phyloP scores from a whole-genome alignment of 2,329 filamentous ascomycete species.

The Aureobasidium pullulans region DNA sequence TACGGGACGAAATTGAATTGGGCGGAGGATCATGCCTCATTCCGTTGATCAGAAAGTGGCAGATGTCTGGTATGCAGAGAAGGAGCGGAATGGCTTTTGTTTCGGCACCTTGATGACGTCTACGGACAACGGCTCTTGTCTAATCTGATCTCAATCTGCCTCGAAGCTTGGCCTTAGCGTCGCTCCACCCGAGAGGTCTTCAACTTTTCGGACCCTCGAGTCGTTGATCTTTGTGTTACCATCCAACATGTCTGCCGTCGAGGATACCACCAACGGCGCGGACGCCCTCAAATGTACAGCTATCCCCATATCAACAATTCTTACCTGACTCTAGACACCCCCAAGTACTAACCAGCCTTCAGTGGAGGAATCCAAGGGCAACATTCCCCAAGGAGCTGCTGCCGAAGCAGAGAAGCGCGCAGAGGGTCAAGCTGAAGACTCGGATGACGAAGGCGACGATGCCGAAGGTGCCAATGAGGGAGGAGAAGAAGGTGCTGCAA shows the following conservation, averaged over 20 bases:
- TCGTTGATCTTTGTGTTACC: neutral
- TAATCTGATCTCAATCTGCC: constrained; percentile 9
- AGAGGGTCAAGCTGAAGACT: constrained; percentile 28
- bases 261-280: neutral
- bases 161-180: neutral
- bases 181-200: neutral
- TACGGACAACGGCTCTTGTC: neutral
- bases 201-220: neutral
- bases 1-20: neutral
- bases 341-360: neutral
- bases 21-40: constrained; percentile 17
- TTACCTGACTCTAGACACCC: neutral
- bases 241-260: constrained; percentile 8
- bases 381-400: constrained; percentile 14
- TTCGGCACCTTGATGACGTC: neutral
- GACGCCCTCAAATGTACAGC: constrained; percentile 10
- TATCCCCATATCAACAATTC: too few relatives aligned
- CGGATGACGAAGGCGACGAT: constrained; percentile 31
- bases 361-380: constrained; percentile 16
- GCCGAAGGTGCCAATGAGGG: constrained; percentile 30
- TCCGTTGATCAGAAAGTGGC: neutral
- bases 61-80: neutral
- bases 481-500: constrained; percentile 27
- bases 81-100: neutral
- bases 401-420: constrained; percentile 18